These are phyloP conservation scores for Diaporthe nobilis DNA, from an alignment of 2,329 filamentous ascomycete genomes.

Conservation along the genomic window DNA sequence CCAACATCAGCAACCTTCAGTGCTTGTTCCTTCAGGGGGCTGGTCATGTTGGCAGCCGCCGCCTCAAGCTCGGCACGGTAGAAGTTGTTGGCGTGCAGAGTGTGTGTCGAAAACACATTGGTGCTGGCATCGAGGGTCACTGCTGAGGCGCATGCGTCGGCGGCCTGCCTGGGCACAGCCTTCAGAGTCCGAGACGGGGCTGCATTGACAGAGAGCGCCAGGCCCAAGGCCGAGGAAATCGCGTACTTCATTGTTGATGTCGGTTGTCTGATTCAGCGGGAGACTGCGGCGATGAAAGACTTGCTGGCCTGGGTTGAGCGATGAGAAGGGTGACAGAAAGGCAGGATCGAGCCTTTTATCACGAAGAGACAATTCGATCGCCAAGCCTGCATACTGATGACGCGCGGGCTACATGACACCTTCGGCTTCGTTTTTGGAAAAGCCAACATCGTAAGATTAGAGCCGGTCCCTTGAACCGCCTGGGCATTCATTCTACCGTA, in stretches of 20 bases:
- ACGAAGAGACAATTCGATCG: neutral
- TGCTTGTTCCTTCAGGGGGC: constrained; percentile 47
- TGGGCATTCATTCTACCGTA: constrained; percentile 18
- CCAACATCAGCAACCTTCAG: constrained; percentile 53
- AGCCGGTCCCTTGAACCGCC: constrained; percentile 31
- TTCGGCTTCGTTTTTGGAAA: neutral
- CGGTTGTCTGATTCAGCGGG: neutral
- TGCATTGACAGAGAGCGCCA: constrained; percentile 47
- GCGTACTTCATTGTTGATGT: constrained; percentile 28
- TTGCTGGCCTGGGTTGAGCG: neutral
- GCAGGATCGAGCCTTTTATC: constrained; percentile 7
- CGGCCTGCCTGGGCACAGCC: constrained; percentile 49
- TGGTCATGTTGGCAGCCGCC: constrained; percentile 49
- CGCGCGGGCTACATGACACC: neutral
- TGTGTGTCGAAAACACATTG: constrained; percentile 56
- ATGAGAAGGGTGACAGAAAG: neutral
- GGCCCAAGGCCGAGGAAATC: constrained; percentile 15
- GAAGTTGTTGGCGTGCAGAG: constrained; percentile 56
- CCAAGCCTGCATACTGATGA: neutral
- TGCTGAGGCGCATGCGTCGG: constrained; percentile 51
- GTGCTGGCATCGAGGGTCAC: constrained; percentile 55
- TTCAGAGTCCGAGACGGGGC: constrained; percentile 50
- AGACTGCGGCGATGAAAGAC: neutral
- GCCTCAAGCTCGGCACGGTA: constrained; percentile 55
- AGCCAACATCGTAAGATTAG: constrained; percentile 3